phyloP scores from a whole-genome alignment of 2,329 filamentous ascomycete genomes.

The Ophiostoma australiae region DNA sequence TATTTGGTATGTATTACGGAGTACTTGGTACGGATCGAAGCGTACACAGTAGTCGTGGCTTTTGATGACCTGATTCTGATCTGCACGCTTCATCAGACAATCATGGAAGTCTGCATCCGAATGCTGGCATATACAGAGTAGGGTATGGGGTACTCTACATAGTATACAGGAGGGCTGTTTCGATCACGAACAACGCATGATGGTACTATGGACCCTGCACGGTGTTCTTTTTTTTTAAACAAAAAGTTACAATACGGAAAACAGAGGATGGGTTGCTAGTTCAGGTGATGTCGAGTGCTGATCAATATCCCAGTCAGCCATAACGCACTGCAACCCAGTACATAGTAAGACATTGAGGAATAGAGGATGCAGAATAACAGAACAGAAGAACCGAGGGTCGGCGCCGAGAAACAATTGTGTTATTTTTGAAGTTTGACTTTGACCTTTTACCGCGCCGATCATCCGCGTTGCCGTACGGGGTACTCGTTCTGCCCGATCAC shows the following conservation, averaged over 20 bases:
- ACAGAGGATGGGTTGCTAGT: neutral
- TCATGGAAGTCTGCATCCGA: neutral
- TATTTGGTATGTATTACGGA: no score
- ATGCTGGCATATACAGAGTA: no score
- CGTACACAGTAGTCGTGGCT: no score
- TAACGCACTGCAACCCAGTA: neutral
- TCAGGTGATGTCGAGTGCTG: conserved; percentile 3
- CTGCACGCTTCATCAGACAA: neutral
- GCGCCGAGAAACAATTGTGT: neutral
- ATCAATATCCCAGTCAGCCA: neutral
- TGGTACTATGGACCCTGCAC: neutral
- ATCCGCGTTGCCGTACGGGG: neutral
- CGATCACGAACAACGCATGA: neutral
- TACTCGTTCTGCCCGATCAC: neutral
- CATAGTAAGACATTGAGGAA: neutral
- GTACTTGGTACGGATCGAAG: no score
- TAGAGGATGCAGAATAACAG: neutral
- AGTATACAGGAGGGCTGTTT: neutral
- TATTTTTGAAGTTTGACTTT: neutral
- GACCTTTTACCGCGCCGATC: neutral
- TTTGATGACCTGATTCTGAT: neutral
- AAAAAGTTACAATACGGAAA: no score
- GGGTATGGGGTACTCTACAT: neutral
- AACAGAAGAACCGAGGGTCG: neutral
- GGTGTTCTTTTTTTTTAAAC: neutral